Evolutionary conservation across 257 asterid species (phyloP).

Genomic region (Rubia yunnanensis): DNA sequence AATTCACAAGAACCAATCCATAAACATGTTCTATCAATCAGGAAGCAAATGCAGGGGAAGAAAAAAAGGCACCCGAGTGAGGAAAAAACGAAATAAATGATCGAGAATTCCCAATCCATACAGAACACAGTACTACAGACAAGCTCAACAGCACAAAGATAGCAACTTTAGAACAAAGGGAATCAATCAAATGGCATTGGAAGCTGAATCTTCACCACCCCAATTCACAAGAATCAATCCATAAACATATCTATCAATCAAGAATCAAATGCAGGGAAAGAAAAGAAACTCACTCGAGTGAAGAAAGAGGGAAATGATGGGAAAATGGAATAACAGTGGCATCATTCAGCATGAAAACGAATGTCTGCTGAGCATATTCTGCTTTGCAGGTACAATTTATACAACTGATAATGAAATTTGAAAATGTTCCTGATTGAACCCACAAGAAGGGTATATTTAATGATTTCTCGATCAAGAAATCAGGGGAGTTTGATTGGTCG

Average conservation of each 20-base stretch:
- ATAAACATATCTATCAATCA: background rate
- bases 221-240: slow-evolving; percentile 1
- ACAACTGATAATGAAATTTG: slow-evolving; percentile 3
- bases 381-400: slow-evolving; percentile 5
- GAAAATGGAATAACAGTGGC: background rate
- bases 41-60: background rate
- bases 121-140: background rate
- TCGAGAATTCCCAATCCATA: background rate
- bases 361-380: slow-evolving; percentile 33
- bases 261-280: background rate
- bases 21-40: background rate
- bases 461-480: background rate
- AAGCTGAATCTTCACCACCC: slow-evolving; percentile 3
- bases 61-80: slow-evolving; percentile 19
- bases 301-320: slow-evolving; percentile 9
- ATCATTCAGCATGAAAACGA: slow-evolving; percentile 8
- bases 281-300: slow-evolving; percentile 18
- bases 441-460: background rate
- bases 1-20: background rate
- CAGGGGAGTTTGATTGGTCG: background rate
- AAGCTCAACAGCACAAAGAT: slow-evolving; percentile 1
- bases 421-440: background rate
- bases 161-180: background rate
- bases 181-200: slow-evolving; percentile 2
- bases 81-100: slow-evolving; percentile 6